Percentiles rank a stretch among this genome's conserved stretches.
Evolutionary conservation across 202 grass and related monocot species (phyloP).

Genomic region (Alloteropsis angusta): DNA sequence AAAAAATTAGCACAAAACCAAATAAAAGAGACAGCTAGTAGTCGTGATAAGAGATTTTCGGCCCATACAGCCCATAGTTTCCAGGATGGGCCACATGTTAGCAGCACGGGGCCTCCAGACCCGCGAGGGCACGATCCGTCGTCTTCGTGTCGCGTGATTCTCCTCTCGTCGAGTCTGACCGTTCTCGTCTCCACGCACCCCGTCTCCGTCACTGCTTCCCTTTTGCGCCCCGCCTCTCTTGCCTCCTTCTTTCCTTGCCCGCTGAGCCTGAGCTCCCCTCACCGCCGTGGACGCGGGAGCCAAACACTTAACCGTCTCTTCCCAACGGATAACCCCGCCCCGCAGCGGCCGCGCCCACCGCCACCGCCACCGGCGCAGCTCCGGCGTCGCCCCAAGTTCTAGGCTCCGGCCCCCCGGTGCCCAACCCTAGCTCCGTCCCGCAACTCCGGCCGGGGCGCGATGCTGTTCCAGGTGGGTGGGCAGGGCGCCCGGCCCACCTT

Average conservation of each 20-base stretch:
- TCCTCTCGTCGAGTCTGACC: no score
- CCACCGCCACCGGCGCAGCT: neutral
- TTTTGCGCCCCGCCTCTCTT: neutral
- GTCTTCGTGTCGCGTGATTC: neutral
- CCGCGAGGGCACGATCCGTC: neutral
- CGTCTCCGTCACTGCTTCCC: neutral
- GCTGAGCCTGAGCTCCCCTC: neutral
- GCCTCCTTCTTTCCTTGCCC: neutral
- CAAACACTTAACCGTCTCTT: neutral
- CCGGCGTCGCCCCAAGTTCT: neutral
- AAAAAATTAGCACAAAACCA: no score
- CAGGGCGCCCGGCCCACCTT: slow-evolving; percentile 96
- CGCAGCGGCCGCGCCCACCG: neutral
- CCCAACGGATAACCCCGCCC: slow-evolving; percentile 12
- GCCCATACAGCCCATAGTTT: neutral
- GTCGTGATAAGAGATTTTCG: neutral
- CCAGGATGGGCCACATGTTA: neutral
- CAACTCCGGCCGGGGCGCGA: neutral
- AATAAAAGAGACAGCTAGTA: no score
- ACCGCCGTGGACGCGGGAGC: slow-evolving; percentile 24
- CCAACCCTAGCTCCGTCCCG: slow-evolving; percentile 6
- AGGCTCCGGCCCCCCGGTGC: neutral
- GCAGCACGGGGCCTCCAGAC: neutral
- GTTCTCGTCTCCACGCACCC: neutral
- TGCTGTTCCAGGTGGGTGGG: slow-evolving; percentile 97